A percentile compares a stretch with the other conserved stretches of the same genome.
These are phyloP conservation scores for Xylaria multiplex DNA, from an alignment of 2,329 filamentous ascomycete genomes.

Conservation along the genomic window DNA sequence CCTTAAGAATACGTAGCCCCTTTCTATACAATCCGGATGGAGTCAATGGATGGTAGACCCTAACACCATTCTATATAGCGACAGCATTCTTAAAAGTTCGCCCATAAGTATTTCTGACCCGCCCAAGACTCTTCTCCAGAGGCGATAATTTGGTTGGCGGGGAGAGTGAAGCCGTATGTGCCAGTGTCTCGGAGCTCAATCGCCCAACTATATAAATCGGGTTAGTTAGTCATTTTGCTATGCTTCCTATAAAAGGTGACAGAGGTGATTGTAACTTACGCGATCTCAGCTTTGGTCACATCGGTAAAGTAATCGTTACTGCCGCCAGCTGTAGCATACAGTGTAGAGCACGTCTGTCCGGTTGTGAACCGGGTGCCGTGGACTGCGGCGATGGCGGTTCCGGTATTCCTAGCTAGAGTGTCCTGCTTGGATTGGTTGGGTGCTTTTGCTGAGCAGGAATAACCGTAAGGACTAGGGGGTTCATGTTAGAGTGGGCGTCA, in stretches of 20 bases:
- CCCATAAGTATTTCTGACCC: constrained; percentile 47
- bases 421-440: constrained; percentile 42
- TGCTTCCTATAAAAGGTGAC: background rate
- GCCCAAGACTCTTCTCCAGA: constrained; percentile 47
- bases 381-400: constrained; percentile 38
- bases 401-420: constrained; percentile 51
- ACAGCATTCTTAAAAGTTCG: constrained; percentile 35
- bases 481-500: background rate
- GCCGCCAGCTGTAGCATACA: constrained; percentile 49
- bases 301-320: constrained; percentile 49
- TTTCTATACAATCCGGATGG: background rate
- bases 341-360: constrained; percentile 52
- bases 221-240: constrained; percentile 23
- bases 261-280: constrained; percentile 38
- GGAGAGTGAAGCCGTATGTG: constrained; percentile 45
- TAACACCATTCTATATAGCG: background rate
- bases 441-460: constrained; percentile 43
- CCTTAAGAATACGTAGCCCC: background rate
- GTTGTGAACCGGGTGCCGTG: constrained; percentile 50
- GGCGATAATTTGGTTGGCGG: constrained; percentile 46
- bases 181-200: constrained; percentile 49
- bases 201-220: constrained; percentile 40
- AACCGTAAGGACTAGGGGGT: constrained; percentile 44
- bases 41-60: background rate
- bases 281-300: constrained; percentile 42